Percentiles rank a stretch among this genome's conserved stretches.
These are phyloP conservation scores for Paraphaeosphaeria minitans DNA, from an alignment of 2,329 filamentous ascomycete species.

Conservation along the genomic window DNA sequence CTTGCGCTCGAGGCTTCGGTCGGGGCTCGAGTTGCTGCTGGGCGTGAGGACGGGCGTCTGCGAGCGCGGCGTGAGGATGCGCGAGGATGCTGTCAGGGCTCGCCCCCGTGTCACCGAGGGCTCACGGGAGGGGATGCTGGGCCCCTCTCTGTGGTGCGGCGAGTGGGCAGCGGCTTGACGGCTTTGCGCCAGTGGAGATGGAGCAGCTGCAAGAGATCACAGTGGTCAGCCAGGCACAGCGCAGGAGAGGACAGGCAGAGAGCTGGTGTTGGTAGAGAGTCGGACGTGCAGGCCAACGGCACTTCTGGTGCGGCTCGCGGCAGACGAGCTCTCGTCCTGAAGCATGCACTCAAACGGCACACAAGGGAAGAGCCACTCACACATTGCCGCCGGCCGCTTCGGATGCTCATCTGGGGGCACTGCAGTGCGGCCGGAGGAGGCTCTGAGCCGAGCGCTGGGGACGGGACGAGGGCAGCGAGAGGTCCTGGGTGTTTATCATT, in stretches of 20 bases:
- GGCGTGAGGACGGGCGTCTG: constrained; percentile 47
- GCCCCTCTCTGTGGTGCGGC: constrained; percentile 45
- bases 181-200: constrained; percentile 47
- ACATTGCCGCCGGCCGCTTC: constrained; percentile 42
- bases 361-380: constrained; percentile 33
- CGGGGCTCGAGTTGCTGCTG: constrained; percentile 44
- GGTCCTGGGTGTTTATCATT: constrained; percentile 16
- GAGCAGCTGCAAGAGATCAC: constrained; percentile 42
- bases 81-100: constrained; percentile 51
- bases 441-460: constrained; percentile 19
- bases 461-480: constrained; percentile 9
- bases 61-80: constrained; percentile 51
- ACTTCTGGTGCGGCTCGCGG: constrained; percentile 1
- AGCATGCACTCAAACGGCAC: constrained; percentile 15
- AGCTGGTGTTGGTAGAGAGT: constrained; percentile 28
- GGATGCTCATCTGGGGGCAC: constrained; percentile 41
- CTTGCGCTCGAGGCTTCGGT: constrained; percentile 55
- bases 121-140: constrained; percentile 46
- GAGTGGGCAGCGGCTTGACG: constrained; percentile 44
- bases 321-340: constrained; percentile 18
- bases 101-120: constrained; percentile 53
- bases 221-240: constrained; percentile 37
- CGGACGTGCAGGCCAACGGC: constrained; percentile 17
- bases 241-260: constrained; percentile 11
- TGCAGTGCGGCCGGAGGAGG: constrained; percentile 24